A percentile compares a stretch with the other conserved stretches of the same genome.
phyloP scores from a whole-genome alignment of 352 stramenopile genomes.

The Globisporangium paroecandrum region DNA sequence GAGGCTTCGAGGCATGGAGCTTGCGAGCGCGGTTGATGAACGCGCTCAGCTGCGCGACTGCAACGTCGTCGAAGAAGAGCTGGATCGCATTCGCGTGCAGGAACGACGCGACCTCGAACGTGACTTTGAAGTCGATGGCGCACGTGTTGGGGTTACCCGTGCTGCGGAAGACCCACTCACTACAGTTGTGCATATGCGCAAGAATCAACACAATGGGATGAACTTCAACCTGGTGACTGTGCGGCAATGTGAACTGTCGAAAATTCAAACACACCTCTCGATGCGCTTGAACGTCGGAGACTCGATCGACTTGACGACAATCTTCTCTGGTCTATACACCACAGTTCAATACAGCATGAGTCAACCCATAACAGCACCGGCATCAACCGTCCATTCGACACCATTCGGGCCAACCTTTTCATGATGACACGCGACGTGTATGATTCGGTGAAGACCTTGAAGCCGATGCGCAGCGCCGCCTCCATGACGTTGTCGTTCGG shows the following conservation, averaged over 20 bases:
- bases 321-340: slow-evolving; percentile 50
- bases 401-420: slow-evolving; percentile 37
- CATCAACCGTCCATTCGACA: not conserved
- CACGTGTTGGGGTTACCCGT: slow-evolving; percentile 50
- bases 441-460: slow-evolving; percentile 81
- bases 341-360: not conserved
- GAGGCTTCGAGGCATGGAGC: slow-evolving; percentile 34
- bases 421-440: slow-evolving; percentile 83
- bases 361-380: not conserved
- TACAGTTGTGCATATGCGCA: slow-evolving; percentile 11
- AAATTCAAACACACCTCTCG: slow-evolving; percentile 47
- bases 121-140: slow-evolving; percentile 76
- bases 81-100: slow-evolving; percentile 78
- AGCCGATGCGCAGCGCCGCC: slow-evolving; percentile 62
- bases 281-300: slow-evolving; percentile 86
- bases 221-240: not conserved
- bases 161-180: slow-evolving; percentile 69
- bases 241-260: not conserved
- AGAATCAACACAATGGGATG: not conserved
- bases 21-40: slow-evolving; percentile 70
- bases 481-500: slow-evolving; percentile 82
- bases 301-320: slow-evolving; percentile 73
- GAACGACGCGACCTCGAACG: slow-evolving; percentile 78
- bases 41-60: slow-evolving; percentile 74
- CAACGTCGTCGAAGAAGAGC: slow-evolving; percentile 84